Evolutionary conservation across 2,329 filamentous ascomycete genomes (phyloP).

Genomic region (Alternaria longipes): DNA sequence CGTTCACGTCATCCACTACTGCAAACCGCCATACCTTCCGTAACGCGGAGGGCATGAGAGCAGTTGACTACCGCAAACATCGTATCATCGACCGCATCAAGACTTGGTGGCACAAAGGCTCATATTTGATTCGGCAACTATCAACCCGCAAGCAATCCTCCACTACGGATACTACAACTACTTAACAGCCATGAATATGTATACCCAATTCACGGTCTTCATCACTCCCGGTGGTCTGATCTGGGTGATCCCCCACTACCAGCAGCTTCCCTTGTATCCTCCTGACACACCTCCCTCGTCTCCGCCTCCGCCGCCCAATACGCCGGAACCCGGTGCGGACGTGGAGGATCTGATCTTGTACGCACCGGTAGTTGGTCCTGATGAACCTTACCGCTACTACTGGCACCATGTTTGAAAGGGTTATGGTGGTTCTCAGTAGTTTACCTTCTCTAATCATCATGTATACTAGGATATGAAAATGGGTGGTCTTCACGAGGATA

Average conservation of each 20-base stretch:
- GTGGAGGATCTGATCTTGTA: neutral
- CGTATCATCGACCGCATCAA: slow-evolving; percentile 31
- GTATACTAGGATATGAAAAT: slow-evolving; percentile 1
- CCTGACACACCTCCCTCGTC: neutral
- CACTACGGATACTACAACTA: neutral
- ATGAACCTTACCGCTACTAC: neutral
- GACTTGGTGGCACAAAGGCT: slow-evolving; percentile 36
- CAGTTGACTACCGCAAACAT: slow-evolving; percentile 31
- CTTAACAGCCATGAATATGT: neutral
- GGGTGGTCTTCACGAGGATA: slow-evolving; percentile 5
- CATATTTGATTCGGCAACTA: slow-evolving; percentile 27
- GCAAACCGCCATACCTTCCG: slow-evolving; percentile 36
- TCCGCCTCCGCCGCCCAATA: neutral
- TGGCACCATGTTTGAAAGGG: neutral
- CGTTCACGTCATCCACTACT: slow-evolving; percentile 26
- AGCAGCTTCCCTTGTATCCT: neutral
- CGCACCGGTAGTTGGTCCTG: neutral
- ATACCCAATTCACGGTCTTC: neutral
- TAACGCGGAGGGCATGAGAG: slow-evolving; percentile 38
- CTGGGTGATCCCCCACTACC: neutral
- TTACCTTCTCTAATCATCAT: neutral
- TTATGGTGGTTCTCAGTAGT: neutral
- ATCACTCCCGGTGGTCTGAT: neutral
- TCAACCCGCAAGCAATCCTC: slow-evolving; percentile 12
- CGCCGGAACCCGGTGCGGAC: neutral